A percentile compares a stretch with the other conserved stretches of the same genome.
Evolutionary conservation across 2,329 filamentous ascomycete species (phyloP).

Genomic region (Xylaria sp.): DNA sequence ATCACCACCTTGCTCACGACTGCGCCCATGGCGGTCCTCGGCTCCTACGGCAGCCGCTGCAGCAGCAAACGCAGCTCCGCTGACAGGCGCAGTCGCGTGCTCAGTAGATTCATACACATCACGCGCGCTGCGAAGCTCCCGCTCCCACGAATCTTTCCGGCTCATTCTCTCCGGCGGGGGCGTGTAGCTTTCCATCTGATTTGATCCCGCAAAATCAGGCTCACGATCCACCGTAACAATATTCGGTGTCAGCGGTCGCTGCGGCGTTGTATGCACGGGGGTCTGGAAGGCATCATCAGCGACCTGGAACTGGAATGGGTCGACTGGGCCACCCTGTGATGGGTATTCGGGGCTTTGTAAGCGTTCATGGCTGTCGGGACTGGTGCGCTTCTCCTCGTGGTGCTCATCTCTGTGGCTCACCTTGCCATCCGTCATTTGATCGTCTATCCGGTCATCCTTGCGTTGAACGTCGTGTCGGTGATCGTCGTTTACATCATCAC

Average conservation of each 20-base stretch:
- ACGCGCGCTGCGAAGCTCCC: conserved; percentile 49
- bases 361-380: conserved; percentile 34
- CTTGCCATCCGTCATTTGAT: conserved; percentile 31
- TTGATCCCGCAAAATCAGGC: conserved; percentile 48
- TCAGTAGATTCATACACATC: conserved; percentile 49
- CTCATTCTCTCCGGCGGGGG: conserved; percentile 45
- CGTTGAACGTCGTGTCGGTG: conserved; percentile 21
- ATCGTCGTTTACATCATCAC: conserved; percentile 35
- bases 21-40: conserved; percentile 38
- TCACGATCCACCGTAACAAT: conserved; percentile 58
- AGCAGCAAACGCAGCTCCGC: conserved; percentile 50
- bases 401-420: conserved; percentile 23
- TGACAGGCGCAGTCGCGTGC: conserved; percentile 52
- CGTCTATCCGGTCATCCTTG: conserved; percentile 17
- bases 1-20: conserved; percentile 38
- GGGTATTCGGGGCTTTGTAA: conserved; percentile 30
- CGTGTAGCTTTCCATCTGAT: conserved; percentile 31
- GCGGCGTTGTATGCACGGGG: conserved; percentile 43
- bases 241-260: conserved; percentile 51
- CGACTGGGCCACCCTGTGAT: conserved; percentile 41
- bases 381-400: conserved; percentile 21
- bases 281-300: conserved; percentile 54
- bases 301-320: conserved; percentile 64
- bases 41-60: conserved; percentile 47
- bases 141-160: conserved; percentile 54